Percentiles rank a stretch among this genome's conserved stretches.
phyloP scores from a whole-genome alignment of 495 filamentous ascomycete genomes.

The Extremus antarcticus region DNA sequence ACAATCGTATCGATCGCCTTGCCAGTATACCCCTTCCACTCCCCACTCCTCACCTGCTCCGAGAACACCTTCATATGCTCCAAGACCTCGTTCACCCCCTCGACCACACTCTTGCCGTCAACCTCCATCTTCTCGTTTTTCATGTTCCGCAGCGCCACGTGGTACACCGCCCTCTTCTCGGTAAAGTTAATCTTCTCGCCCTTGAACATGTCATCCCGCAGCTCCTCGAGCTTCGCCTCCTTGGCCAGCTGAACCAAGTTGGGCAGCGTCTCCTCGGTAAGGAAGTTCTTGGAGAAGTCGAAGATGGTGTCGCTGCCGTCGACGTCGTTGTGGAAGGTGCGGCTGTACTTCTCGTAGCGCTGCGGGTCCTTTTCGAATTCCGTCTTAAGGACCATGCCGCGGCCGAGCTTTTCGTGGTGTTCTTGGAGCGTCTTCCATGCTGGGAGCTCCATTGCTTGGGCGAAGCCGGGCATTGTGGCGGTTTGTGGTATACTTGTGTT shows the following conservation, averaged over 20 bases:
- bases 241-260: constrained; percentile 79
- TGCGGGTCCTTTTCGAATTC: constrained; percentile 79
- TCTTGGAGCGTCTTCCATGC: constrained; percentile 82
- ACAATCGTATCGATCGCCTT: constrained; percentile 93
- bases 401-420: constrained; percentile 73
- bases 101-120: constrained; percentile 89
- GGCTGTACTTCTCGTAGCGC: constrained; percentile 84
- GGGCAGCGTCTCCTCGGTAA: constrained; percentile 83
- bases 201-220: constrained; percentile 92
- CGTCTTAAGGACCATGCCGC: constrained; percentile 83
- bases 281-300: constrained; percentile 98
- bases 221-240: constrained; percentile 80
- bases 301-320: constrained; percentile 80
- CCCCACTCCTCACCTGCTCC: constrained; percentile 82
- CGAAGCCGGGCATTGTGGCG: constrained; percentile 40
- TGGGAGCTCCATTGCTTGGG: constrained; percentile 67
- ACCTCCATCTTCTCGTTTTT: constrained; percentile 80
- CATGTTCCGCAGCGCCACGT: constrained; percentile 83
- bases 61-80: constrained; percentile 97
- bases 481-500: too few relatives aligned
- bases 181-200: constrained; percentile 99
- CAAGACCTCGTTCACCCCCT: constrained; percentile 81
- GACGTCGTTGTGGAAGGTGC: constrained; percentile 66
- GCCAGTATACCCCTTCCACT: constrained; percentile 98
- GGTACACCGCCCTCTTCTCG: constrained; percentile 91